phyloP scores from a whole-genome alignment of 768 basidiomycete genomes.

The Pisolithus sp. region DNA sequence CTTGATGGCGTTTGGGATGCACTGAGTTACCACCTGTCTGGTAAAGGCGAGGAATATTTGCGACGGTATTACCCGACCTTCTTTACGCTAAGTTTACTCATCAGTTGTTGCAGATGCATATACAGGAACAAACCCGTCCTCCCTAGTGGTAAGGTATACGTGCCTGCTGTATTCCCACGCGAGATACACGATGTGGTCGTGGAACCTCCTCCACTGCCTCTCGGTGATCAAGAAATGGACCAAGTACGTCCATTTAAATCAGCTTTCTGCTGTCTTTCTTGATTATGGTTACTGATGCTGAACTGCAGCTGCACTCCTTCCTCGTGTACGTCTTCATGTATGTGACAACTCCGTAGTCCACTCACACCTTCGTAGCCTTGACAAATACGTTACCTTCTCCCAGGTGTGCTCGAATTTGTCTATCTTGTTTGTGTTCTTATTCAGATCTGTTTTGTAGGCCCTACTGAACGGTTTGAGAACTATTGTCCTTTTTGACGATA shows the following conservation, averaged over 20 bases:
- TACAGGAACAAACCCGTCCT: slow-evolving; percentile 32
- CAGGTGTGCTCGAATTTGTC: slow-evolving; percentile 19
- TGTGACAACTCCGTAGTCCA: slow-evolving; percentile 6
- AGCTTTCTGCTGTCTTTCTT: not conserved
- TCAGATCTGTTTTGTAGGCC: slow-evolving; percentile 8
- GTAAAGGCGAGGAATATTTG: slow-evolving; percentile 47
- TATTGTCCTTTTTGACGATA: not conserved
- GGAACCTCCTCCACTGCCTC: slow-evolving; percentile 20
- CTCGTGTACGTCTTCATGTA: slow-evolving; percentile 40
- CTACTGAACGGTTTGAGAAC: slow-evolving; percentile 14
- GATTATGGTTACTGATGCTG: not conserved
- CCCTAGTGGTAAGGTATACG: slow-evolving; percentile 36
- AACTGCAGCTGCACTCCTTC: slow-evolving; percentile 45
- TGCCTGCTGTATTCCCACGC: slow-evolving; percentile 47
- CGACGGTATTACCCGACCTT: slow-evolving; percentile 32
- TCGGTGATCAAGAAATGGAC: slow-evolving; percentile 41
- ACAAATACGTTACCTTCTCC: slow-evolving; percentile 27
- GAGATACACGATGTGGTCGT: slow-evolving; percentile 19
- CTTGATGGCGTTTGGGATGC: slow-evolving; percentile 44
- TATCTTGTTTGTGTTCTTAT: slow-evolving; percentile 31
- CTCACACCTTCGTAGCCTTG: slow-evolving; percentile 40
- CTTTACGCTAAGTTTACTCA: not conserved
- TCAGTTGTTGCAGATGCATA: slow-evolving; percentile 33
- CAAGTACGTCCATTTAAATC: slow-evolving; percentile 31
- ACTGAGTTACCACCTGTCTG: slow-evolving; percentile 35